Evolutionary conservation across 225 moss, liverwort and hornwort genomes (phyloP), one percentile per base, ranked within the genome.

Genomic region (Marchantia paleacea): DNA sequence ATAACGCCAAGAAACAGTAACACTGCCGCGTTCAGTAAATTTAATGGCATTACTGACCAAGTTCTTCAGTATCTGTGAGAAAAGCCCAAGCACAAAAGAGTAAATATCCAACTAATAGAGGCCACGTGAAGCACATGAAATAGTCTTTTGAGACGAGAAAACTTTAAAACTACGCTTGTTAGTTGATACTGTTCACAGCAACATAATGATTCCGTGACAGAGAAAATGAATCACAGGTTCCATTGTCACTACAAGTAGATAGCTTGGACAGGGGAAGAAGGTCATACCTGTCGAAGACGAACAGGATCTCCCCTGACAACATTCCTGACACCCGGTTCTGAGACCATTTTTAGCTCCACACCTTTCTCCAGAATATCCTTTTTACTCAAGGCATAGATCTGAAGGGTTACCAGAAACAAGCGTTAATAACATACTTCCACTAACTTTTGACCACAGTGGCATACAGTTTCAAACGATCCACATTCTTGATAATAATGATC

Each of bases 251-350:
- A 24, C 25, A 22, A 61, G 68, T 9, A 24, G 26, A 64, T 64
- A 9, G 12, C 28, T 66, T 20, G 19, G 47, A 19, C 28, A 8
- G 47, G 72, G 22, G 55, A 25, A 16, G 60, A 72, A 25, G 62
- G 64, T 19, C 54, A 10, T 68, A 87, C 87, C 87, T 84, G 87
- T 30, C 96, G 94, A 10, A 97, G 92, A 55, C 94, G 92, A 18
- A 97, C 94, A 81, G 94, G 96, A 83, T 97, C 96, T 25, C 96
- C 94, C 48, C 91, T 92, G 10, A 94, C 86, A 63, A 92, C 81
- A 83, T 88, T 78, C 77, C 84, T 84, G 4, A 84, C 85, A 75
- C 83, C 83, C 48, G 78, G 49, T 71, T 88, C 83, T 50, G 83
- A 84, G 29, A 77, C 79, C 49, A 93, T 76, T 6, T 71, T 84